Base-by-base conservation (phyloP, 345 rosid species). In the Populus nigra region DNA sequence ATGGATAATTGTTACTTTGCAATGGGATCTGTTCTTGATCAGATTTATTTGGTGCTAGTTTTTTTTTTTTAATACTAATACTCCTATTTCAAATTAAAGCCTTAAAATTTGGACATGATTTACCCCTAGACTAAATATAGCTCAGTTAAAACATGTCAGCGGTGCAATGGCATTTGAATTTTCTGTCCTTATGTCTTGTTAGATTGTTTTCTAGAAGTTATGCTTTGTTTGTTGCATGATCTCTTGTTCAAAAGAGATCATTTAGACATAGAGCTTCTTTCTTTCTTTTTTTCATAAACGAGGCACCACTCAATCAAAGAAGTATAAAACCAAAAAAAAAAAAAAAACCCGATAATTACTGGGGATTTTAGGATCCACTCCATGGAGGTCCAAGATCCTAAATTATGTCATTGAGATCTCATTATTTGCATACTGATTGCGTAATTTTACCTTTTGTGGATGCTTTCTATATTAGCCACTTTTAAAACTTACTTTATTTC, bases 1-100 rank as follows among this genome's bases (percentile, higher is more conserved):
- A 41, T 68, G 72, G 62, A 57, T 57, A n/a, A 23, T 57, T 68
- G 53, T 68, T 41, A 68, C 11, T n/a, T 68, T 68, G 49, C 50
- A 68, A n/a, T 68, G 38, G 13, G 15, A 23, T 39, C 22, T 68
- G 47, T 22, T 68, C 38, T 68, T 36, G 49, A 38, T n/a, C 31
- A 36, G 50, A 38, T 12, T 22, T 68, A 41, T 22, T 11, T 20
- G 27, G 0, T 20, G 29, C 17, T 68, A 20, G 10, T 20, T 10
- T 23, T 38, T 66, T 22, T 22, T 35, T 2, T 18, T 8, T 3
- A 38, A 38, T 68, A 33, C 50, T 16, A 38, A n/a, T 9, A n/a
- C 15, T 68, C 50, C 71, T 68, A 68, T 39, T 41, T n/a, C 50
- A 41, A 2, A 22, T 20, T 66, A 33, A 18, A 35, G 5, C 47